phyloP scores from a whole-genome alignment of 2,329 filamentous ascomycete genomes.

The Aspergillus ochraceoroseus region DNA sequence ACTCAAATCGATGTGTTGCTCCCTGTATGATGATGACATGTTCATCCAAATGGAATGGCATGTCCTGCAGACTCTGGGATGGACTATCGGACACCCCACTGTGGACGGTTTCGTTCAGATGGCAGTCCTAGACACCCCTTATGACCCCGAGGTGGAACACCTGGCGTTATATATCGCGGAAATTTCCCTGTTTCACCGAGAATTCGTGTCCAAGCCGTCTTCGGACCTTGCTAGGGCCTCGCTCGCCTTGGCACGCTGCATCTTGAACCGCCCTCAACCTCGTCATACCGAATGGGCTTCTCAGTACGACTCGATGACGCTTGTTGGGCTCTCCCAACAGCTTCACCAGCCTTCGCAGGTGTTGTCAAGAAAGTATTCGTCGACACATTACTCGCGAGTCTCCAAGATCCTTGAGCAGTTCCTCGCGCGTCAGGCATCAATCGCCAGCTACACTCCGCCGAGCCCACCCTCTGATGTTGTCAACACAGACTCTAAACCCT shows the following conservation, averaged over 20 bases:
- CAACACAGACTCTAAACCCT: slow-evolving; percentile 38
- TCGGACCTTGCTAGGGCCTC: slow-evolving; percentile 87
- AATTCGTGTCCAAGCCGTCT: slow-evolving; percentile 88
- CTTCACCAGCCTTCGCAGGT: slow-evolving; percentile 64
- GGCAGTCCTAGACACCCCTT: slow-evolving; percentile 68
- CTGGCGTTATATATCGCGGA: slow-evolving; percentile 94
- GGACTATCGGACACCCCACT: slow-evolving; percentile 92
- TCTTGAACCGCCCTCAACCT: slow-evolving; percentile 73
- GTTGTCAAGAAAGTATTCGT: slow-evolving; percentile 63
- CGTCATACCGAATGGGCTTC: slow-evolving; percentile 69
- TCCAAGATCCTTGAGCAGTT: slow-evolving; percentile 62
- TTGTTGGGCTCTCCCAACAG: slow-evolving; percentile 60
- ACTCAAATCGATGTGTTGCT: slow-evolving; percentile 98
- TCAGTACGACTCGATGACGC: slow-evolving; percentile 48
- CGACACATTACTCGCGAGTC: slow-evolving; percentile 60
- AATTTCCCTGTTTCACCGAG: slow-evolving; percentile 91
- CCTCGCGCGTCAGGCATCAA: slow-evolving; percentile 58
- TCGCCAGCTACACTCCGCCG: slow-evolving; percentile 45
- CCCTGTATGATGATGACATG: slow-evolving; percentile 97
- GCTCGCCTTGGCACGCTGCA: slow-evolving; percentile 77
- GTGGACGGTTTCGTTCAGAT: slow-evolving; percentile 91
- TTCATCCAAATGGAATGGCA: slow-evolving; percentile 99
- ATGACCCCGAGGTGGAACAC: slow-evolving; percentile 84
- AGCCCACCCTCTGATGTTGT: slow-evolving; percentile 39
- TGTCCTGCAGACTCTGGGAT: slow-evolving; percentile 92